Conservation (phyloP, 108 stramenopile species). For the Pseudonitzschia pungens region DNA sequence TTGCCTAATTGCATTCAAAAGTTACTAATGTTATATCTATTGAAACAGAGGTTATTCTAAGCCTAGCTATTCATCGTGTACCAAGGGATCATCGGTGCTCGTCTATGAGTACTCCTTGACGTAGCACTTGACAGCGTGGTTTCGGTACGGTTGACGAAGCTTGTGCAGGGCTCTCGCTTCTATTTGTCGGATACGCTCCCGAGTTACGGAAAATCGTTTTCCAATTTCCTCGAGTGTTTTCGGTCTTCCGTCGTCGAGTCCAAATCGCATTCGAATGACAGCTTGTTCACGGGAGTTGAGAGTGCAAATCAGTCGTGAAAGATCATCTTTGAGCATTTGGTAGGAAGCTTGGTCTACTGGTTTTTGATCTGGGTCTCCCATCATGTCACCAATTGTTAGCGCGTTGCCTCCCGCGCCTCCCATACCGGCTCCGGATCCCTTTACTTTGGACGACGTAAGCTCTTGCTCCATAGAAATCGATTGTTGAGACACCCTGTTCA, state of each 20-base stretch:
- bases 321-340: conserved; percentile 83
- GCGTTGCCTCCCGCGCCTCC: conserved; percentile 61
- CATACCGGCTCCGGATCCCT: conserved; percentile 76
- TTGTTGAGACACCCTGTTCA: conserved; percentile 66
- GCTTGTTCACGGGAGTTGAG: conserved; percentile 89
- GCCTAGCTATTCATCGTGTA: background rate
- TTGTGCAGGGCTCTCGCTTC: conserved; percentile 95
- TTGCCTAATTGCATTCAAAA: background rate
- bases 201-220: conserved; percentile 75
- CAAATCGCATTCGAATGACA: conserved; percentile 94
- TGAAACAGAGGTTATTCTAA: background rate
- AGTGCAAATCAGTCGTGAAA: conserved; percentile 80
- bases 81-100: background rate
- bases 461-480: conserved; percentile 81
- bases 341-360: conserved; percentile 80
- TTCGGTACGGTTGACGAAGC: conserved; percentile 90
- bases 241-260: conserved; percentile 88
- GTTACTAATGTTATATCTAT: conserved; percentile 5
- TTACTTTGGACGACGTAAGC: conserved; percentile 59
- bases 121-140: conserved; percentile 87
- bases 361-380: conserved; percentile 77
- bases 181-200: conserved; percentile 95
- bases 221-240: conserved; percentile 95
- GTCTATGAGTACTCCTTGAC: conserved; percentile 66
- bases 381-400: conserved; percentile 66